Evolutionary conservation across 345 rosid species (phyloP).

Genomic region (Ricinus communis): DNA sequence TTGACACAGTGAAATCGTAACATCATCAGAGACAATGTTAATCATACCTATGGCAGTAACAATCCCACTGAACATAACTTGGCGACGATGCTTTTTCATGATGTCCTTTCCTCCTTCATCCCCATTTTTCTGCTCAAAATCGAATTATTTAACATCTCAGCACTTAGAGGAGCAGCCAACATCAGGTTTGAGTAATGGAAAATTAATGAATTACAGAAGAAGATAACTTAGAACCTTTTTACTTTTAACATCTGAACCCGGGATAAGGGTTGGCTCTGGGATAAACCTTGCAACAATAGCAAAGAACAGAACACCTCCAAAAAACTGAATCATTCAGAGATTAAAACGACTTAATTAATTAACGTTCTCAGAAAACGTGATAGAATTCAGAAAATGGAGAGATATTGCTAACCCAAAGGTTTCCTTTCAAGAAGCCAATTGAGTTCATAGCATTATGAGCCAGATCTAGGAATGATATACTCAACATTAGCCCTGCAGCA

Average conservation of each 20-base stretch:
- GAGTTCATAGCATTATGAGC: constrained; percentile 98
- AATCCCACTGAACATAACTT: constrained; percentile 88
- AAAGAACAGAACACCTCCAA: constrained; percentile 88
- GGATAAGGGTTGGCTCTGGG: constrained; percentile 79
- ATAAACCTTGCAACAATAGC: constrained; percentile 76
- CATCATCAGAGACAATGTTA: constrained; percentile 9
- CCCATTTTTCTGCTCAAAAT: constrained; percentile 56
- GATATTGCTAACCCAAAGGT: constrained; percentile 80
- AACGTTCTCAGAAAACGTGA: constrained; percentile 10
- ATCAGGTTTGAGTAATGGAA: not conserved
- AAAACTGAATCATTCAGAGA: constrained; percentile 60
- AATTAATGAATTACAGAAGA: constrained; percentile 6
- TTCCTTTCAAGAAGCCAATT: constrained; percentile 89
- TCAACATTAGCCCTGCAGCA: constrained; percentile 97
- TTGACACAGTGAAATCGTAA: constrained; percentile 3
- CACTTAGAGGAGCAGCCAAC: not conserved
- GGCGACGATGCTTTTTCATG: constrained; percentile 84
- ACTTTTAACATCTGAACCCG: constrained; percentile 55
- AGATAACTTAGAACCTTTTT: constrained; percentile 59
- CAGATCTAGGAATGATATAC: constrained; percentile 94
- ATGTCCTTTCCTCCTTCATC: constrained; percentile 81
- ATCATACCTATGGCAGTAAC: constrained; percentile 84
- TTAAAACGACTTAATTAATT: constrained; percentile 18
- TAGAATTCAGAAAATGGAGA: constrained; percentile 14
- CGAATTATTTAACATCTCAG: constrained; percentile 20